Evolutionary conservation across 2,329 filamentous ascomycete genomes (phyloP).

Genomic region (Sclerotinia trifoliorum): DNA sequence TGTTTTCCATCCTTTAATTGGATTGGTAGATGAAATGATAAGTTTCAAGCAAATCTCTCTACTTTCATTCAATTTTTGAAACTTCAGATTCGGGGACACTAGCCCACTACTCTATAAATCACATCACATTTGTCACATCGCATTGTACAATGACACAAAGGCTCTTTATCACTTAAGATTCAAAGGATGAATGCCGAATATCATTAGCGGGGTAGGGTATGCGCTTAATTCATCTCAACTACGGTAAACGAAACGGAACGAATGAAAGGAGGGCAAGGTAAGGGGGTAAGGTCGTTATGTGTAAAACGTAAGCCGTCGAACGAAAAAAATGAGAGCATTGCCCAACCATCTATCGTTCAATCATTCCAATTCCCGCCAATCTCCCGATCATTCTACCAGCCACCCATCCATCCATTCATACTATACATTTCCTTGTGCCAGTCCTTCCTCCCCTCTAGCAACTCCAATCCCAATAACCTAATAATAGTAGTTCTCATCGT

Average conservation of each 20-base stretch:
- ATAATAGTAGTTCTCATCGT: conserved; percentile 84
- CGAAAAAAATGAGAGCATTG: background rate
- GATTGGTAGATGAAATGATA: too few species aligned
- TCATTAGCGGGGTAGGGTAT: conserved; percentile 6
- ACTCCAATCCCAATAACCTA: conserved; percentile 31
- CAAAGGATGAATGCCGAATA: background rate
- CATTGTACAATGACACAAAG: background rate
- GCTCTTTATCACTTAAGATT: background rate
- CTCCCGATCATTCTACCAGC: background rate
- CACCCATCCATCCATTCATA: conserved; percentile 7
- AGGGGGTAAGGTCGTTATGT: background rate
- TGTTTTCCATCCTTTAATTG: too few species aligned
- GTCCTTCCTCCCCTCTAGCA: background rate
- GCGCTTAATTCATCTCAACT: conserved; percentile 14
- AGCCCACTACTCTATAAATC: too few species aligned
- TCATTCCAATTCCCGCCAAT: conserved; percentile 12
- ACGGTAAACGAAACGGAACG: conserved; percentile 13
- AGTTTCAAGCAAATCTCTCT: too few species aligned
- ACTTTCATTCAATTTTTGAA: too few species aligned
- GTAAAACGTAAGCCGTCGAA: background rate
- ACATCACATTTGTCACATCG: too few species aligned
- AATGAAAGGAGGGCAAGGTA: background rate
- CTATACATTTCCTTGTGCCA: conserved; percentile 11
- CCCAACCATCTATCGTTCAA: conserved; percentile 14
- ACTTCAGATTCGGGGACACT: too few species aligned